phyloP scores from a whole-genome alignment of 768 basidiomycete genomes.

The Cystobasidium onofrii region DNA sequence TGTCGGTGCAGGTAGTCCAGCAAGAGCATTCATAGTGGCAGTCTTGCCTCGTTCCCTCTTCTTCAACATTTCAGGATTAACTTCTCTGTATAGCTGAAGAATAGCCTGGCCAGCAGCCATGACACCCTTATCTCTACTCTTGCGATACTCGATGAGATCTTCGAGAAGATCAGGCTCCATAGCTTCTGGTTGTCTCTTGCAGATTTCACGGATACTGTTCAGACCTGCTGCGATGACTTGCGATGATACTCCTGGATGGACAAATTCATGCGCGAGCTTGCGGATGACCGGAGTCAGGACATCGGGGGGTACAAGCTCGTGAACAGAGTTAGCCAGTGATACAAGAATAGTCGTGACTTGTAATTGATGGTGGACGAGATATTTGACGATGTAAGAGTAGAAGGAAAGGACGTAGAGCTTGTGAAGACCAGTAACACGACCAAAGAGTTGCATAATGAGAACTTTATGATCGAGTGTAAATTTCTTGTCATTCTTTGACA shows the following conservation, averaged over 20 bases:
- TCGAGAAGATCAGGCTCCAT: constrained; percentile 91
- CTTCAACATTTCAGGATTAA: constrained; percentile 87
- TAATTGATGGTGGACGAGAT: constrained; percentile 83
- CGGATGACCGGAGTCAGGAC: constrained; percentile 76
- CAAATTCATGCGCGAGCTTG: constrained; percentile 90
- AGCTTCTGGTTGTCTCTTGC: constrained; percentile 84
- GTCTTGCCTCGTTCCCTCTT: constrained; percentile 85
- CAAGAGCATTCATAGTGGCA: constrained; percentile 62
- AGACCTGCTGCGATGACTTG: constrained; percentile 96
- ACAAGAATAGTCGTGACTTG: constrained; percentile 88
- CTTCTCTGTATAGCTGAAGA: constrained; percentile 84
- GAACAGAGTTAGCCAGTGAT: constrained; percentile 84
- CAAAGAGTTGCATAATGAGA: constrained; percentile 89
- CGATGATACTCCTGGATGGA: constrained; percentile 90
- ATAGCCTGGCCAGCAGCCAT: constrained; percentile 79
- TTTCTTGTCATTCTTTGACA: constrained; percentile 82
- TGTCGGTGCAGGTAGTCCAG: constrained; percentile 46
- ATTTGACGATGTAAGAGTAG: constrained; percentile 86
- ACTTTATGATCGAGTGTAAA: constrained; percentile 95
- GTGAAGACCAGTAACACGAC: constrained; percentile 84
- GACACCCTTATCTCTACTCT: constrained; percentile 88
- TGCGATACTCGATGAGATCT: constrained; percentile 88
- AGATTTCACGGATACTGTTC: constrained; percentile 91
- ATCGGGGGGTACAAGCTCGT: constrained; percentile 91
- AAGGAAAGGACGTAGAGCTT: constrained; percentile 87